phyloP scores from a whole-genome alignment of 208 protist species.

The Wallacemonas sp. region DNA sequence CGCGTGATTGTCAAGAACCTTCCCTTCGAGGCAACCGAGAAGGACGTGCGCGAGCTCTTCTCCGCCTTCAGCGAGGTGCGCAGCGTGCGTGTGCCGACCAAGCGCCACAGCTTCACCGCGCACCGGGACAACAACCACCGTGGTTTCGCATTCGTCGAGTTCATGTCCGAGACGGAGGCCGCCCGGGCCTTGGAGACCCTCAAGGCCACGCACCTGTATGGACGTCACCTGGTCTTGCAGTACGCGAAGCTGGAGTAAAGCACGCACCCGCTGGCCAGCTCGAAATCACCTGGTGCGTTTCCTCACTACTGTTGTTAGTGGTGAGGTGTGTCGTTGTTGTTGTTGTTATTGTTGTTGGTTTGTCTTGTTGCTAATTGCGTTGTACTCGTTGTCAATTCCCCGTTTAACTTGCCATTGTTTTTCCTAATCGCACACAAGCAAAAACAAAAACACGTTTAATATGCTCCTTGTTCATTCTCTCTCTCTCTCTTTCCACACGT shows the following conservation, averaged over 20 bases:
- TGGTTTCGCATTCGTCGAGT: slow-evolving; percentile 99
- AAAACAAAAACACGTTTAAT: neutral
- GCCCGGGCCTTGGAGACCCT: slow-evolving; percentile 92
- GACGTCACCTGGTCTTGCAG: slow-evolving; percentile 96
- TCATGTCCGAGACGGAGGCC: slow-evolving; percentile 95
- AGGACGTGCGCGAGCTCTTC: slow-evolving; percentile 97
- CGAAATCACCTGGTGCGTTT: too few relatives aligned
- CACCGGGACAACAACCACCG: slow-evolving; percentile 92
- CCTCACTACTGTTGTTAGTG: too few relatives aligned
- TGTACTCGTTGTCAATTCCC: slow-evolving; percentile 12
- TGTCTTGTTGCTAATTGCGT: too few relatives aligned
- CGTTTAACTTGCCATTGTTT: slow-evolving; percentile 5
- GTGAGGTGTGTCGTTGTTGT: neutral
- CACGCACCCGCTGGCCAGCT: too few relatives aligned
- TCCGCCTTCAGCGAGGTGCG: slow-evolving; percentile 96
- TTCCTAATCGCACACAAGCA: too few relatives aligned
- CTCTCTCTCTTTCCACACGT: too few relatives aligned
- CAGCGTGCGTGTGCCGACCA: slow-evolving; percentile 96
- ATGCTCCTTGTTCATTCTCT: too few relatives aligned
- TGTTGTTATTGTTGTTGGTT: slow-evolving; percentile 13
- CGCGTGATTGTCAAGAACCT: slow-evolving; percentile 98
- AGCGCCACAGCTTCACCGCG: slow-evolving; percentile 80
- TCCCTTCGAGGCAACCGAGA: slow-evolving; percentile 97
- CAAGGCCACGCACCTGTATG: slow-evolving; percentile 97
- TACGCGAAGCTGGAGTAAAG: slow-evolving; percentile 93